Conservation (phyloP, 768 basidiomycete species). For the Saitozyma podzolica region DNA sequence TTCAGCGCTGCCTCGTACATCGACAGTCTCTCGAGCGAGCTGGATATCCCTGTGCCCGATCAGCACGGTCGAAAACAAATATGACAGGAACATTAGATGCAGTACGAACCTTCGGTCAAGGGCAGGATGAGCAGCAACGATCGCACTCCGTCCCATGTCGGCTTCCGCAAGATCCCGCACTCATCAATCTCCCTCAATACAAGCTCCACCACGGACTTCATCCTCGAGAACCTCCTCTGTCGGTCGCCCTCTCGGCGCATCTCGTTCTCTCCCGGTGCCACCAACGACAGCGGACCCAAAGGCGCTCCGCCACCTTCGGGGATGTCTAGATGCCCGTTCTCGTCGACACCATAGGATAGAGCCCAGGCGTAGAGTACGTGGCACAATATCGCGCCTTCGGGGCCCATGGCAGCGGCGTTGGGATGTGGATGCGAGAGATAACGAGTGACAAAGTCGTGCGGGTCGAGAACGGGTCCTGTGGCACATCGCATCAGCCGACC, state of each 20-base stretch:
- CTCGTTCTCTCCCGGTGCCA: constrained; percentile 50
- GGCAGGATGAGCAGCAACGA: constrained; percentile 76
- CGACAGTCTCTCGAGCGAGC: constrained; percentile 58
- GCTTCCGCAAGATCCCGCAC: constrained; percentile 73
- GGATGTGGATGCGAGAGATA: constrained; percentile 56
- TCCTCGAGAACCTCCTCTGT: constrained; percentile 39
- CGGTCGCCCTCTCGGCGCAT: constrained; percentile 55
- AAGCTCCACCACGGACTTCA: constrained; percentile 71
- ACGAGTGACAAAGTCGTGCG: constrained; percentile 72
- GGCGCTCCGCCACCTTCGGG: constrained; percentile 34
- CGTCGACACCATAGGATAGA: constrained; percentile 81
- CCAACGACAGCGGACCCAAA: constrained; percentile 16
- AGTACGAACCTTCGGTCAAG: constrained; percentile 69
- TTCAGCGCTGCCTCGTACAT: constrained; percentile 79
- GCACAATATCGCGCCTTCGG: constrained; percentile 72
- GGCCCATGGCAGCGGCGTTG: constrained; percentile 60
- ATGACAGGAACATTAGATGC: neutral
- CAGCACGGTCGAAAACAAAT: neutral
- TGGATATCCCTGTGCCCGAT: constrained; percentile 42
- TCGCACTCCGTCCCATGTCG: constrained; percentile 83
- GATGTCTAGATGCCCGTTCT: constrained; percentile 64
- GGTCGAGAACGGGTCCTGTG: constrained; percentile 80
- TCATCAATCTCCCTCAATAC: constrained; percentile 77
- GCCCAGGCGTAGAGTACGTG: constrained; percentile 87
- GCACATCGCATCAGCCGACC: neutral